Evolutionary conservation across 2,329 filamentous ascomycete genomes (phyloP).

Genomic region (Penicillium sp.): DNA sequence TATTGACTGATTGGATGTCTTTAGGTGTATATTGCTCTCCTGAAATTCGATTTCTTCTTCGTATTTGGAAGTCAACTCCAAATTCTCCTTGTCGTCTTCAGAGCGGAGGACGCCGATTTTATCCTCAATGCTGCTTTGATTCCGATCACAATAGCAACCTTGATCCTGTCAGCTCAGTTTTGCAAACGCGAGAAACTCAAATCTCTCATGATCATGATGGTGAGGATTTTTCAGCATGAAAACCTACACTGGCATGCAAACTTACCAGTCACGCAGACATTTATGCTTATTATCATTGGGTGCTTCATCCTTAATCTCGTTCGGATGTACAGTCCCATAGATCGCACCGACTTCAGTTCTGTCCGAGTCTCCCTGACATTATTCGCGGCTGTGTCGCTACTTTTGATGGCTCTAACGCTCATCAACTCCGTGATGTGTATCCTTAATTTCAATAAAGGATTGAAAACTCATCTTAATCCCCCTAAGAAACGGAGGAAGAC

Average conservation of each 20-base stretch:
- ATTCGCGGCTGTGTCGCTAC: slow-evolving; percentile 14
- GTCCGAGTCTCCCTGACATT: slow-evolving; percentile 18
- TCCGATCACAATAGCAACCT: slow-evolving; percentile 14
- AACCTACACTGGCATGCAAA: background rate
- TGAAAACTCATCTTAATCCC: slow-evolving; percentile 12
- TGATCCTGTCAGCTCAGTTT: slow-evolving; percentile 17
- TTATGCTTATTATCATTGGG: slow-evolving; percentile 13
- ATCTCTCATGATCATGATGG: slow-evolving; percentile 18
- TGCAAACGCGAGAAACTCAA: slow-evolving; percentile 20
- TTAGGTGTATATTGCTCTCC: slow-evolving; percentile 22
- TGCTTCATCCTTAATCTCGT: slow-evolving; percentile 11
- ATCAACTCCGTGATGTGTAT: slow-evolving; percentile 20
- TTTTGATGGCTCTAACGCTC: slow-evolving; percentile 13
- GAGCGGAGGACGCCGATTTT: slow-evolving; percentile 13
- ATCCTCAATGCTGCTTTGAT: slow-evolving; percentile 18
- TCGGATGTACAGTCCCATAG: background rate
- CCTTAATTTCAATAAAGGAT: slow-evolving; percentile 19
- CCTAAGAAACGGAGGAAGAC: slow-evolving; percentile 1
- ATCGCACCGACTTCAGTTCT: slow-evolving; percentile 5
- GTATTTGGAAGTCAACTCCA: slow-evolving; percentile 23
- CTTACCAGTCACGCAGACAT: slow-evolving; percentile 9
- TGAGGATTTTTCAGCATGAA: background rate
- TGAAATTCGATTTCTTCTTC: slow-evolving; percentile 25
- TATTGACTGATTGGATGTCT: background rate
- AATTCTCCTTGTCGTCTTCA: slow-evolving; percentile 16